phyloP scores from a whole-genome alignment of 1,139 yeast species.

The Yamadazyma blattariae region DNA sequence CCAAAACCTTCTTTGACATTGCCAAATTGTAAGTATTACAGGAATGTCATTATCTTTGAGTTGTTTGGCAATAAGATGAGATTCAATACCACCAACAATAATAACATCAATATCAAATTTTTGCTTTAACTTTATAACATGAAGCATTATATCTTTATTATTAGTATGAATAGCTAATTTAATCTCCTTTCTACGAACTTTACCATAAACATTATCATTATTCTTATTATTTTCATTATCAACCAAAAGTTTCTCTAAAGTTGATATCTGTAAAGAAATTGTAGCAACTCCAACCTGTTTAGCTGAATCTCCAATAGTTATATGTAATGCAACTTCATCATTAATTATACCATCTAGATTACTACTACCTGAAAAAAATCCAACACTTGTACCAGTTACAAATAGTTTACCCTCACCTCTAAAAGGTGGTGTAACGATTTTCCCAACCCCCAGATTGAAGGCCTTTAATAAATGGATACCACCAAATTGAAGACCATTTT shows the following conservation, averaged over 20 bases:
- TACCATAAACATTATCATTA: slow-evolving; percentile 3
- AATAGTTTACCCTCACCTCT: slow-evolving; percentile 6
- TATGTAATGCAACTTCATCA: slow-evolving; percentile 5
- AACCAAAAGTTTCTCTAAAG: slow-evolving; percentile 1
- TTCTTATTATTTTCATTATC: neutral
- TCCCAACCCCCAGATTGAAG: slow-evolving; percentile 5
- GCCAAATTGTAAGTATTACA: slow-evolving; percentile 5
- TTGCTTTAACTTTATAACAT: slow-evolving; percentile 3
- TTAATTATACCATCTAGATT: slow-evolving; percentile 1
- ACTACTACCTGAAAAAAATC: slow-evolving; percentile 1
- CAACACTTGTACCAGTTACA: slow-evolving; percentile 6
- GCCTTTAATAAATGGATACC: slow-evolving; percentile 4
- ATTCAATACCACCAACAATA: slow-evolving; percentile 5
- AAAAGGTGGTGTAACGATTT: slow-evolving; percentile 5
- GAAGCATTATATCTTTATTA: slow-evolving; percentile 6
- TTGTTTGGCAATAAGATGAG: slow-evolving; percentile 3
- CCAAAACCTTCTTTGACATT: slow-evolving; percentile 7
- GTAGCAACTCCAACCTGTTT: slow-evolving; percentile 6
- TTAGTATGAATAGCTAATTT: slow-evolving; percentile 5
- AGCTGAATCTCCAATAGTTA: slow-evolving; percentile 4
- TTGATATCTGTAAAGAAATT: slow-evolving; percentile 3
- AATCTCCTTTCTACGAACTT: slow-evolving; percentile 2
- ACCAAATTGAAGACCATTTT: slow-evolving; percentile 4
- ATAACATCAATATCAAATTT: slow-evolving; percentile 1
- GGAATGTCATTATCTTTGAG: slow-evolving; percentile 4